Base-by-base conservation (phyloP, 2,329 filamentous ascomycete species). In the Bisporella sp. region DNA sequence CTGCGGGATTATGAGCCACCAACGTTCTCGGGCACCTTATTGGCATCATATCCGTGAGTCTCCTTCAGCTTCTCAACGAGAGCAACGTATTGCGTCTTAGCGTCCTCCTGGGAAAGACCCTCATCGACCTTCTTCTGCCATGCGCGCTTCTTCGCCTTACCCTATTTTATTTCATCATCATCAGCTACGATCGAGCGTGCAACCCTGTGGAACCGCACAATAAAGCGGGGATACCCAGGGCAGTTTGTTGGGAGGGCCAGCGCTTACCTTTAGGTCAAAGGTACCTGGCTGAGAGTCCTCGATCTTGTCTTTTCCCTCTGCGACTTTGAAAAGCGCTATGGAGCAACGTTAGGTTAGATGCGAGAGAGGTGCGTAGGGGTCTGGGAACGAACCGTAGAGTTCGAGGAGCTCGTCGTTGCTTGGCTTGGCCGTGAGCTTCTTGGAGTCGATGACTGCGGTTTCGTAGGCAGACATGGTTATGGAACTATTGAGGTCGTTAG, bases 131-230 rank as follows among this genome's bases (percentile, higher is more conserved):
- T 63, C 65, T 82, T 77, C 71, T 89, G 73, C 89, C 89, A 96
- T 49, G 85, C 81, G 62, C 75, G 78, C 73, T 84, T 80, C 78
- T 95, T 95, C 63, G 81, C 81, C 74, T 93, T 95, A 71, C 75
- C 82, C 87, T 65, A 44, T 47, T 40, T 11, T 3, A 39, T 6
- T n/a, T 3, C 5, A 47, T 3, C 21, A 21, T 21, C 21, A 21
- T 21, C 21, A 21, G 21, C 21, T 21, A 21, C 21, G 21, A 21
- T 21, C 21, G 21, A 21, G 21, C 21, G 21, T 21, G 21, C 21
- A 21, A 21, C 21, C 21, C 21, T 21, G 3, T 21, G 39, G 12
- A 39, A 7, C 32, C 7, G 4, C 5, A n/a, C 5, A 5, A 9
- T 8, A 7, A 5, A n/a, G n/a, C 21, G 28, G 28, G 42, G 21